phyloP scores from a whole-genome alignment of 768 basidiomycete species.

The Mycena venus region DNA sequence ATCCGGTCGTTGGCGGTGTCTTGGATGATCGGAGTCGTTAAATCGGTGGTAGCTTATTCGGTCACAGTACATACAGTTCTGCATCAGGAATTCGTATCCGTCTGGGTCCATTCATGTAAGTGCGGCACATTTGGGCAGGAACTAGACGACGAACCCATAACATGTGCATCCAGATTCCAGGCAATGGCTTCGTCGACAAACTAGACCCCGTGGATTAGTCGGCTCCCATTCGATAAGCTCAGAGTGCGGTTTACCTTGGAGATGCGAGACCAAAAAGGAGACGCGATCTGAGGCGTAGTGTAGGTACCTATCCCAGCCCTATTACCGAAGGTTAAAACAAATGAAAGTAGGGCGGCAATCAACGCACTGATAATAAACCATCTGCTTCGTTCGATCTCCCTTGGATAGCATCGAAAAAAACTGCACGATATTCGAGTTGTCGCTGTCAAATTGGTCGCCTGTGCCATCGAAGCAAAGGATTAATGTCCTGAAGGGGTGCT shows the following conservation, averaged over 20 bases:
- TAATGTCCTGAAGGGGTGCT: slow-evolving; percentile 57
- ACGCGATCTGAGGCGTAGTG: slow-evolving; percentile 62
- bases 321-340: background rate
- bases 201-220: slow-evolving; percentile 30
- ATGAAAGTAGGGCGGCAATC: background rate
- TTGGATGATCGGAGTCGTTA: slow-evolving; percentile 32
- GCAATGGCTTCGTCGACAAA: slow-evolving; percentile 61
- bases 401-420: slow-evolving; percentile 66
- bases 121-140: background rate
- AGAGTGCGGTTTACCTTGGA: slow-evolving; percentile 36
- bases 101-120: slow-evolving; percentile 41
- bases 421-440: slow-evolving; percentile 67
- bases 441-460: slow-evolving; percentile 53
- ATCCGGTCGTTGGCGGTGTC: slow-evolving; percentile 51
- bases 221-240: background rate
- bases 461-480: slow-evolving; percentile 82
- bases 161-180: slow-evolving; percentile 63
- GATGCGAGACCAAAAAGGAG: slow-evolving; percentile 55
- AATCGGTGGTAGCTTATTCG: background rate
- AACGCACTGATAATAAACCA: slow-evolving; percentile 68
- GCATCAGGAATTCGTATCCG: slow-evolving; percentile 73
- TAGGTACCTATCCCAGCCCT: slow-evolving; percentile 77
- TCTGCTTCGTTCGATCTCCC: slow-evolving; percentile 60
- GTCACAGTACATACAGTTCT: slow-evolving; percentile 57
- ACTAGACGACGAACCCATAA: slow-evolving; percentile 59